Evolutionary conservation across 1,284 basidiomycete species (phyloP), one percentile per base, ranked within the genome.

Genomic region (Gomphus bonarii): DNA sequence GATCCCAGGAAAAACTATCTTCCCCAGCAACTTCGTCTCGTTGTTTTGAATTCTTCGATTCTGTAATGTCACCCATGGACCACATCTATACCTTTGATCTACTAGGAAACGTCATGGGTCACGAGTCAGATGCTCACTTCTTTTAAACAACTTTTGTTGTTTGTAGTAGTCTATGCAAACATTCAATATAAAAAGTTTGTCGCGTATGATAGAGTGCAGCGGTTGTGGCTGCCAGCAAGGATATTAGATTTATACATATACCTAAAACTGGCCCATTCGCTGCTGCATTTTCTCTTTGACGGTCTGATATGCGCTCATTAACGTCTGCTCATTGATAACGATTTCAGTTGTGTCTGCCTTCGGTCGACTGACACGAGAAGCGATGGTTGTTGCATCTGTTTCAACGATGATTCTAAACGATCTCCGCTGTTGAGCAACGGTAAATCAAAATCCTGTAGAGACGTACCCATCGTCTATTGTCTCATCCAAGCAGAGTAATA

Each of bases 301-400:
- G 2, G 88, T 92, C 69, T 92, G 89, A 72, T 94, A 92, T 38
- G 92, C 92, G 67, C 78, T 93, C 80, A 95, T 78, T 61, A 97
- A 78, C 4, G 92, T 95, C 73, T 98, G 94, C 73, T 99, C 97
- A 77, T 98, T 99, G 79, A 99, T 97, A 61, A 97, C 90, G 63
- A 99, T 97, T 66, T 98, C 95, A 43, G 89, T 89, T 56, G 91
- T 88, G 70, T 99, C 97, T 18, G 95, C 87, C 65, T 85, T 85
- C 50, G 97, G 91, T 63, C 95, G 76, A 63, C 91, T 95, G 50
- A 99, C 97, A 59, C 97, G 78, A 36, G 93, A 94, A 0, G 95
- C 93, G 66, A 99, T 97, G 10, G 95, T 91, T 0, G 91, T 85
- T 4, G 93, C 80, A 71, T 99, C 97, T 1, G 95, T 99, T 72